A percentile compares a stretch with the other conserved stretches of the same genome.
Evolutionary conservation across 768 basidiomycete species (phyloP).

Genomic region (Mycena floridula): DNA sequence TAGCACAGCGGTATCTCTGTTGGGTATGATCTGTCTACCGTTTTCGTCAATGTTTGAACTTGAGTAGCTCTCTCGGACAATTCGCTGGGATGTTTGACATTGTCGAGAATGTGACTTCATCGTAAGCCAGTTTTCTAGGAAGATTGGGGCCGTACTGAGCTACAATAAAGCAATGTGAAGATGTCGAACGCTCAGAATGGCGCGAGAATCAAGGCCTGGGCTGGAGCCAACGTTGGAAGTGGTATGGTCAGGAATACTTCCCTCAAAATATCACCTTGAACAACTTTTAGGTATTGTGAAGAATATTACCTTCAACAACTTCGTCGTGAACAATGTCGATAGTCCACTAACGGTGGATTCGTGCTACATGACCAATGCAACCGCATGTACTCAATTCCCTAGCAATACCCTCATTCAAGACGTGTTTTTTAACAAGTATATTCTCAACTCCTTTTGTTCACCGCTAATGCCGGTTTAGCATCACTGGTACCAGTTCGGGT

Average conservation of each 20-base stretch:
- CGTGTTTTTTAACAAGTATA: slow-evolving; percentile 45
- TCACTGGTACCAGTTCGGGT: slow-evolving; percentile 52
- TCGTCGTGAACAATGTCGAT: slow-evolving; percentile 47
- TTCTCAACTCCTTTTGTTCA: background rate
- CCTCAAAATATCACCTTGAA: slow-evolving; percentile 43
- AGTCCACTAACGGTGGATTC: slow-evolving; percentile 54
- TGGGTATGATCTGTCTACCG: slow-evolving; percentile 20
- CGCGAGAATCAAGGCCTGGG: slow-evolving; percentile 64
- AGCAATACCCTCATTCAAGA: slow-evolving; percentile 52
- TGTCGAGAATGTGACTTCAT: slow-evolving; percentile 52
- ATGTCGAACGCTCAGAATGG: slow-evolving; percentile 63
- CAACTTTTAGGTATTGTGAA: slow-evolving; percentile 53
- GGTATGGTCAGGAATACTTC: slow-evolving; percentile 55
- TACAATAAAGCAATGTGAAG: slow-evolving; percentile 36
- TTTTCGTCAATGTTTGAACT: background rate
- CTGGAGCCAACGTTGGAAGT: slow-evolving; percentile 51
- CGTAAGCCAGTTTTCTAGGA: slow-evolving; percentile 20
- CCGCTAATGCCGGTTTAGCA: slow-evolving; percentile 22
- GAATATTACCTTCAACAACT: slow-evolving; percentile 50
- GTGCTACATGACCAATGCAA: slow-evolving; percentile 45
- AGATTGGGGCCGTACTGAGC: background rate
- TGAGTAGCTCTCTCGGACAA: slow-evolving; percentile 48
- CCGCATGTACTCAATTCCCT: slow-evolving; percentile 46
- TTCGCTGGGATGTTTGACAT: slow-evolving; percentile 50
- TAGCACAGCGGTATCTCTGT: slow-evolving; percentile 46